These are phyloP conservation scores for Dothistroma pini DNA, from an alignment of 2,329 filamentous ascomycete species.

Conservation along the genomic window DNA sequence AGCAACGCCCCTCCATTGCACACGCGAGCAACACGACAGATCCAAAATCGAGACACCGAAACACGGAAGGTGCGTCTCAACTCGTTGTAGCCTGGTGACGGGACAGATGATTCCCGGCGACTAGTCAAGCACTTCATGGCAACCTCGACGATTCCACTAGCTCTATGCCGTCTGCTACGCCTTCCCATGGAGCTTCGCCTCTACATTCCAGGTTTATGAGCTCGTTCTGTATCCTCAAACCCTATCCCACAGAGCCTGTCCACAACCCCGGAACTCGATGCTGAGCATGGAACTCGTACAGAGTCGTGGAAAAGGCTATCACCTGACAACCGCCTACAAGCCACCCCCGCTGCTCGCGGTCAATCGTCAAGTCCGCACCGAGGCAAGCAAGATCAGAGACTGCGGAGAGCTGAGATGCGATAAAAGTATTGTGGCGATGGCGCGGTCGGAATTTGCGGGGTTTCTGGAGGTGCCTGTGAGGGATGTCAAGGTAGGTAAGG, in stretches of 20 bases:
- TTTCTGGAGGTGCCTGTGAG: no score
- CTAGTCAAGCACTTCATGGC: neutral
- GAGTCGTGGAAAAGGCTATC: neutral
- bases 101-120: no score
- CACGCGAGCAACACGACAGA: no score
- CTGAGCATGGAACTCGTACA: neutral
- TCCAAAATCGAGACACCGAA: no score
- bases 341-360: neutral
- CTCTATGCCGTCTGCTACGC: neutral
- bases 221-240: neutral
- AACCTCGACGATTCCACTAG: neutral
- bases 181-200: neutral
- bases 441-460: no score
- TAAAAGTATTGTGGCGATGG: no score
- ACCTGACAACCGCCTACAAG: neutral
- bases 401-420: no score
- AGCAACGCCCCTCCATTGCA: no score
- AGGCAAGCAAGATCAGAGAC: neutral
- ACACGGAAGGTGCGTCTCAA: no score
- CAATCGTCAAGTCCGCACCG: neutral
- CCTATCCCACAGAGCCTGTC: neutral
- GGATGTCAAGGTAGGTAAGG: no score
- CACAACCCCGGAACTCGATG: neutral
- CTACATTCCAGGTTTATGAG: neutral
- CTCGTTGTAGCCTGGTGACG: no score